phyloP scores from a whole-genome alignment of 192 early-diverging fungal genomes.

The Thoreauomyces humboldtii region DNA sequence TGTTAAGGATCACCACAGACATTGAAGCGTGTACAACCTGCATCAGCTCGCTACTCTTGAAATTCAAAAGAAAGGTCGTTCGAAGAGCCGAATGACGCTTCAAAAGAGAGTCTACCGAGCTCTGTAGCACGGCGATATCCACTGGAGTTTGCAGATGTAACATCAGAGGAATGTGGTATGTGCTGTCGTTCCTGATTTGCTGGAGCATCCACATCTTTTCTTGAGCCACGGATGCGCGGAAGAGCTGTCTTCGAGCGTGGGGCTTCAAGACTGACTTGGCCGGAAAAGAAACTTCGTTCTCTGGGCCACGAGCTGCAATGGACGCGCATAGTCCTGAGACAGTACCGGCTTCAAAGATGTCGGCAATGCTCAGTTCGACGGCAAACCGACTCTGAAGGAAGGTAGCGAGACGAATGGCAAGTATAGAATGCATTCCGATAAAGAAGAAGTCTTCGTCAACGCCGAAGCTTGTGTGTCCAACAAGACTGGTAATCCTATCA shows the following conservation, averaged over 20 bases:
- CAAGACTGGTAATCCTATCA: neutral
- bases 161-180: neutral
- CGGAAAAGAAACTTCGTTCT: neutral
- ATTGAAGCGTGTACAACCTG: conserved; percentile 1
- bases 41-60: neutral
- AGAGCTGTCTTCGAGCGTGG: neutral
- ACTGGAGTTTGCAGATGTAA: neutral
- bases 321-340: neutral
- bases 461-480: neutral
- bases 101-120: neutral
- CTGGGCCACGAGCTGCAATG: neutral
- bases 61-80: neutral
- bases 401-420: neutral
- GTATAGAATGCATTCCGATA: neutral
- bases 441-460: neutral
- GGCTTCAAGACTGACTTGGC: neutral
- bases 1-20: neutral
- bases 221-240: conserved; percentile 3
- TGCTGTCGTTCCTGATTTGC: conserved; percentile 2
- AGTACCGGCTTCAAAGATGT: neutral
- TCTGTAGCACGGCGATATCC: neutral
- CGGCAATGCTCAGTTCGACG: neutral
- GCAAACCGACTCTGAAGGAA: neutral
- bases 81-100: neutral
- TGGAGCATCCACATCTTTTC: conserved; percentile 5